Evolutionary conservation across 768 basidiomycete species (phyloP), one percentile per base, ranked within the genome.

Genomic region (Podaxis mareebaensis): DNA sequence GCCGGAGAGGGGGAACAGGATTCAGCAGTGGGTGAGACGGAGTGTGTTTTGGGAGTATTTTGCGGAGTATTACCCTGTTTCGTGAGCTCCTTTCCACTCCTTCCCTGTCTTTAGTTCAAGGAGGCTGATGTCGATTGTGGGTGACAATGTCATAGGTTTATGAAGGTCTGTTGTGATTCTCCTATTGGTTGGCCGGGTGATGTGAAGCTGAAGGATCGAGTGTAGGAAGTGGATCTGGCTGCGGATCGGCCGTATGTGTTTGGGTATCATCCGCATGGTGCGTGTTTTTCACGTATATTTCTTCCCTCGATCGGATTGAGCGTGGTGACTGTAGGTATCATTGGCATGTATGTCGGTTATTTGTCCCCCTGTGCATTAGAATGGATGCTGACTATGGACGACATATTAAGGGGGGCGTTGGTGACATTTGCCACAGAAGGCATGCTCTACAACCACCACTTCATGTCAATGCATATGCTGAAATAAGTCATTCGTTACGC

Each of bases 251-350:
- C 93, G 20, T 99, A 99, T 76, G 85, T 99, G 13, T 99, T 99
- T 76, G 97, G 96, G 7, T 98, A 98, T 75, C 97, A 99, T 75
- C 97, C 97, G 17, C 97, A 99, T 75, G 97, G 96, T 89, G 64
- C 38, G 84, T 60, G 22, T 48, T 36, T 10, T 22, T 7, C 22
- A n/a, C 0, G 64, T 39, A 22, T 64, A 22, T 64, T 3, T 38
- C 30, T 26, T 63, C 10, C 58, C 57, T 39, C 48, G 8, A 24
- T 49, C 12, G 6, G n/a, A 49, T 44, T 58, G 3, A 3, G n/a
- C 3, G 42, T 63, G 10, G 44, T 48, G 52, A 24, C 65, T 52
- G 1, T 67, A 95, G 93, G 95, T 44, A 98, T 99, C 67, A 98
- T 99, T 73, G 96, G 96, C 69, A 98, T 97, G 95, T 96, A 79